phyloP scores from a whole-genome alignment of 345 rosid genomes.

The Hypericum perforatum region DNA sequence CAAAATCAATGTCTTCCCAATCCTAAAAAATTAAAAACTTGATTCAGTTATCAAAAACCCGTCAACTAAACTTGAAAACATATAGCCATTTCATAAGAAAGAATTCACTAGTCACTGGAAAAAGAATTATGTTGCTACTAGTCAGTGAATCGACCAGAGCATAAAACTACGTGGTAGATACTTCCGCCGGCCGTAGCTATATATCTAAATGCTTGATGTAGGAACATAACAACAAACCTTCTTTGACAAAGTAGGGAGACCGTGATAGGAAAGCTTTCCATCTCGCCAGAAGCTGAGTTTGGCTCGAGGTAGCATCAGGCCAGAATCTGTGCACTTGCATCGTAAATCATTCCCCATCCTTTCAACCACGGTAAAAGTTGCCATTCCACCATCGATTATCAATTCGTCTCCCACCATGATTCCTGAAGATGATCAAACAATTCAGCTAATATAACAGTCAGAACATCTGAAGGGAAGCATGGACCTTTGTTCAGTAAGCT shows the following conservation, averaged over 20 bases:
- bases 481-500: no score
- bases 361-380: constrained; percentile 55
- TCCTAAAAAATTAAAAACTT: constrained; percentile 28
- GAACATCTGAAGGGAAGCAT: no score
- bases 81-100: no score
- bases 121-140: no score
- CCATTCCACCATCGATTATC: constrained; percentile 74
- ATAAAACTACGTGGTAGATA: no score
- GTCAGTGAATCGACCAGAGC: no score
- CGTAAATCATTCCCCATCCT: constrained; percentile 43
- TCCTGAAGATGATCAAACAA: constrained; percentile 18
- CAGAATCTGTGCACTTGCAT: constrained; percentile 57
- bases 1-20: constrained; percentile 58
- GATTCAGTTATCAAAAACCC: not conserved
- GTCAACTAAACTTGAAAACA: no score
- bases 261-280: constrained; percentile 35
- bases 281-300: constrained; percentile 66
- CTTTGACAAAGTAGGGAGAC: constrained; percentile 43
- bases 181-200: no score
- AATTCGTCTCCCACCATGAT: constrained; percentile 61
- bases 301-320: constrained; percentile 59
- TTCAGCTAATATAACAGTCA: not conserved
- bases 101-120: no score
- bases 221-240: constrained; percentile 31
- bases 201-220: not conserved